Evolutionary conservation across 495 filamentous ascomycete species (phyloP).

Genomic region (Penicillium silybi): DNA sequence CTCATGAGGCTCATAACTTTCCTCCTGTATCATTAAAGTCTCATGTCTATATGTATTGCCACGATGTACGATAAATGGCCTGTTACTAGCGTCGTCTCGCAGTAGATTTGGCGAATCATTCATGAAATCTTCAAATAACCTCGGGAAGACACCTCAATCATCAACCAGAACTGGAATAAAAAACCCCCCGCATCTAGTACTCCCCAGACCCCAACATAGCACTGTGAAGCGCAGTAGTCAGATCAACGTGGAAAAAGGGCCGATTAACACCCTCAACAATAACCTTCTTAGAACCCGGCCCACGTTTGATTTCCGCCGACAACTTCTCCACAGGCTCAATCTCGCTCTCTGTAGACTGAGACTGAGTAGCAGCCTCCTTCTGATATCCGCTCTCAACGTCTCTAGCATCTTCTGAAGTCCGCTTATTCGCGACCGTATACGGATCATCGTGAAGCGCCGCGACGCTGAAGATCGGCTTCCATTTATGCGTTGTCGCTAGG

Average conservation of each 20-base stretch:
- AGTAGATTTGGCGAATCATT: too few species aligned
- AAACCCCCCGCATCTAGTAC: neutral
- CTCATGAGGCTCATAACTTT: neutral
- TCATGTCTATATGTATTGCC: too few species aligned
- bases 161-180: neutral
- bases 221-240: slow-evolving; percentile 1
- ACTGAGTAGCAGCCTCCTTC: neutral
- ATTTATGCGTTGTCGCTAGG: slow-evolving; percentile 53
- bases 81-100: too few species aligned
- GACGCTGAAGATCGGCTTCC: slow-evolving; percentile 93
- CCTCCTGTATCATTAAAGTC: neutral
- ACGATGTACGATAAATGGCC: too few species aligned
- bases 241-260: slow-evolving; percentile 4
- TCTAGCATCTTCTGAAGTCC: neutral
- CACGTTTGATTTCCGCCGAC: neutral
- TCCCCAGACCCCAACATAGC: neutral
- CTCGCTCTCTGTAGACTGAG: neutral
- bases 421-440: neutral
- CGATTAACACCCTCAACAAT: slow-evolving; percentile 1
- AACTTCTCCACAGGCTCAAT: neutral
- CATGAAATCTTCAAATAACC: too few species aligned
- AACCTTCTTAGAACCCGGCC: neutral
- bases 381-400: neutral
- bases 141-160: too few species aligned
- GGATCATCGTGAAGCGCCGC: neutral